These are phyloP conservation scores for Neocucurbitaria cava DNA, from an alignment of 2,329 filamentous ascomycete species.

Conservation along the genomic window DNA sequence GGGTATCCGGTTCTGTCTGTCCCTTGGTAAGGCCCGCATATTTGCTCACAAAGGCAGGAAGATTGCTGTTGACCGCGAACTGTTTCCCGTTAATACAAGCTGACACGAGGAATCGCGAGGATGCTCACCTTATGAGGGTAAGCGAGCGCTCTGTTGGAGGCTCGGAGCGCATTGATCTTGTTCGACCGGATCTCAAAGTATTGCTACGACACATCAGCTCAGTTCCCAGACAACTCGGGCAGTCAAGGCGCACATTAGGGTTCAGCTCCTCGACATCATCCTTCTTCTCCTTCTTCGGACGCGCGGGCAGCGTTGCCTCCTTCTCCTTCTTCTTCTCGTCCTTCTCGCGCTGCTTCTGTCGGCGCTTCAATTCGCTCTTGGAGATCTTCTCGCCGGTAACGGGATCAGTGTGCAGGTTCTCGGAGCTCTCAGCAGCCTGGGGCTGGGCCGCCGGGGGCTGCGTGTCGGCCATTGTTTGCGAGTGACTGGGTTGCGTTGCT, in stretches of 20 bases:
- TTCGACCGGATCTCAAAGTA: constrained; percentile 97
- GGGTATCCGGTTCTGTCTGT: constrained; percentile 77
- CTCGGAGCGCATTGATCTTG: constrained; percentile 76
- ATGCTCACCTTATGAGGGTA: constrained; percentile 97
- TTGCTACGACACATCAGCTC: constrained; percentile 60
- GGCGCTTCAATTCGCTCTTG: constrained; percentile 78
- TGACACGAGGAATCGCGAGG: no score
- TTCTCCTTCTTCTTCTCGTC: constrained; percentile 90
- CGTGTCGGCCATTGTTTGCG: constrained; percentile 43
- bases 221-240: neutral
- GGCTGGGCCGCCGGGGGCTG: constrained; percentile 34
- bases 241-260: constrained; percentile 66
- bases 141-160: constrained; percentile 77
- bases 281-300: constrained; percentile 65
- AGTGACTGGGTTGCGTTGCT: constrained; percentile 16
- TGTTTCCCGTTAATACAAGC: no score
- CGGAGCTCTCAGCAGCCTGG: constrained; percentile 41
- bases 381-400: constrained; percentile 84
- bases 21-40: constrained; percentile 92
- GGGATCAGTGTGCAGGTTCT: constrained; percentile 84
- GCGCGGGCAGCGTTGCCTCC: constrained; percentile 70
- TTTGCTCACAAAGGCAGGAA: no score
- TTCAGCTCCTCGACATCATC: constrained; percentile 75
- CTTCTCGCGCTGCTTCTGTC: constrained; percentile 88
- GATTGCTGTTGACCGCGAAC: no score